Percentiles rank a stretch among this genome's conserved stretches.
phyloP scores from a whole-genome alignment of 495 filamentous ascomycete species.

The Lasiosphaeris hirsuta region DNA sequence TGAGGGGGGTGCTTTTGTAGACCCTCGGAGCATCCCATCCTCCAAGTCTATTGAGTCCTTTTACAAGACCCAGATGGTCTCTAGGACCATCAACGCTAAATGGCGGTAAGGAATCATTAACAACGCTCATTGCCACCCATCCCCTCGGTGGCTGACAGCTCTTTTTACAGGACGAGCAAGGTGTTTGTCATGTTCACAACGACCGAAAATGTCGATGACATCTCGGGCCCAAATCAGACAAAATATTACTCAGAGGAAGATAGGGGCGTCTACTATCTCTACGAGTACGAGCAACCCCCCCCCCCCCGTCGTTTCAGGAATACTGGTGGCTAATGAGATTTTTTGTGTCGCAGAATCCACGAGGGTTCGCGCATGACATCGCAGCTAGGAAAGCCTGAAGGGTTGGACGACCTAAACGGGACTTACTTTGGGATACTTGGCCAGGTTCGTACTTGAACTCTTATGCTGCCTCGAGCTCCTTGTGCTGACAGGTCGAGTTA shows the following conservation, averaged over 20 bases:
- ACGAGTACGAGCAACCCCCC: constrained; percentile 2
- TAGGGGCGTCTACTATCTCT: constrained; percentile 5
- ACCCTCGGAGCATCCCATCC: neutral
- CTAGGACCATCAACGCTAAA: constrained; percentile 8
- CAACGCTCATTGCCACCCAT: no score
- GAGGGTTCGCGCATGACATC: constrained; percentile 1
- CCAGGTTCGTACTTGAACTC: no score
- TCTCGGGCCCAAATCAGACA: constrained; percentile 5
- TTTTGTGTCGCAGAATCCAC: neutral
- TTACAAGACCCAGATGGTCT: constrained; percentile 7
- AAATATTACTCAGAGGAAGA: constrained; percentile 9
- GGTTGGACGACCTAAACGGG: constrained; percentile 4
- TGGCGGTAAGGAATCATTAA: no score
- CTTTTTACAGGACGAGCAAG: neutral
- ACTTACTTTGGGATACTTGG: constrained; percentile 6
- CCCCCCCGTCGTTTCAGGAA: neutral
- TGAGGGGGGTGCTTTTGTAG: neutral
- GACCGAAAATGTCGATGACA: constrained; percentile 1
- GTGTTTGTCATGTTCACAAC: constrained; percentile 5
- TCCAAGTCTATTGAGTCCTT: neutral
- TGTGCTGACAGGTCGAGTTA: no score
- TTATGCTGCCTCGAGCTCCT: no score
- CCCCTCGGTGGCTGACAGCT: no score
- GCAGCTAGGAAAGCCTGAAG: neutral
- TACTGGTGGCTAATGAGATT: no score